phyloP scores from a whole-genome alignment of 2,329 filamentous ascomycete species.

The Trichoderma atroviride region DNA sequence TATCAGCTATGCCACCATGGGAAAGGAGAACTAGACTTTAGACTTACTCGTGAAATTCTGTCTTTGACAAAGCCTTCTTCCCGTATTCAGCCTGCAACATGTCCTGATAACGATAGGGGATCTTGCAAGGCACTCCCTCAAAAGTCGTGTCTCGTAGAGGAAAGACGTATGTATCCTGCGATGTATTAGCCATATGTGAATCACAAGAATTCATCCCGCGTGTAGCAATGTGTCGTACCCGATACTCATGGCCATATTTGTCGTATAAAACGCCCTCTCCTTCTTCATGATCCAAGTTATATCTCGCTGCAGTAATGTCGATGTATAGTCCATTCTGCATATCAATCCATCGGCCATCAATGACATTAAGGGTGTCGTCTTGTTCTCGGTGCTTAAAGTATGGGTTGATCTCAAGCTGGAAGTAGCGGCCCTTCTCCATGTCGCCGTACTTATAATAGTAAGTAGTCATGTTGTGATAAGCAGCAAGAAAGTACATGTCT shows the following conservation, averaged over 20 bases:
- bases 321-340: constrained; percentile 52
- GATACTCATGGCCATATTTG: constrained; percentile 55
- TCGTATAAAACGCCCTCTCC: constrained; percentile 52
- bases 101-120: constrained; percentile 64
- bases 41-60: constrained; percentile 56
- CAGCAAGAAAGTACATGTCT: constrained; percentile 67
- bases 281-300: constrained; percentile 48
- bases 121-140: constrained; percentile 66
- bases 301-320: constrained; percentile 55
- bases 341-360: constrained; percentile 55
- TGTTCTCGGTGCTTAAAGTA: constrained; percentile 44
- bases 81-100: constrained; percentile 62
- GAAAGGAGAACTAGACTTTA: neutral
- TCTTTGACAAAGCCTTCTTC: constrained; percentile 52
- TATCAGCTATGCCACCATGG: neutral
- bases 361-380: constrained; percentile 46
- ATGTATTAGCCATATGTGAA: neutral
- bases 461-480: constrained; percentile 64
- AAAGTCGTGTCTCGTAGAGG: constrained; percentile 70
- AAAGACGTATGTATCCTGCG: constrained; percentile 61
- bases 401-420: constrained; percentile 55
- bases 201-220: neutral
- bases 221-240: constrained; percentile 38
- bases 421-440: constrained; percentile 46
- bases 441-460: constrained; percentile 48